These are phyloP conservation scores for Oryza punctata DNA, from an alignment of 176 grass and related monocot species.

Conservation along the genomic window DNA sequence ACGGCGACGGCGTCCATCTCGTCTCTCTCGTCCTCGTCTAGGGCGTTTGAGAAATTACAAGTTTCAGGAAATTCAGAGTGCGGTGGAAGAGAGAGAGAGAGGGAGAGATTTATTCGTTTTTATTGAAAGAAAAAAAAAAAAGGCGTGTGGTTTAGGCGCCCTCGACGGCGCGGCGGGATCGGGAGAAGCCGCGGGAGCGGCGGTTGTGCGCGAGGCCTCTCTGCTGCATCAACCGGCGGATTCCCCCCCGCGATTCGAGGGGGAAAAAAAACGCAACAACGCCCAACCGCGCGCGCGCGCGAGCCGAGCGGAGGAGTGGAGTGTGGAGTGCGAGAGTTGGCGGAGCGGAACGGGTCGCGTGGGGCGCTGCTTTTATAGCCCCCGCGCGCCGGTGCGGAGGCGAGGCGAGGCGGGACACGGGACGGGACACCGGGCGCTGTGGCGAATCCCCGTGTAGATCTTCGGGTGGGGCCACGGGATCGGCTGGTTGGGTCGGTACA, in stretches of 20 bases:
- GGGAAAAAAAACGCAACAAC: background rate
- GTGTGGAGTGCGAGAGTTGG: no score
- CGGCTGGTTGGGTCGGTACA: background rate
- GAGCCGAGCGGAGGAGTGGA: background rate
- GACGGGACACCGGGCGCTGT: no score
- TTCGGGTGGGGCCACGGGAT: background rate
- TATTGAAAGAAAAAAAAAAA: no score
- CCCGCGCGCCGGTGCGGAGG: background rate
- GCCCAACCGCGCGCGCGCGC: no score
- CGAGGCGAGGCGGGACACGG: no score
- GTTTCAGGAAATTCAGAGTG: background rate
- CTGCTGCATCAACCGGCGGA: slow-evolving; percentile 62
- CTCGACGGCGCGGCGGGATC: slow-evolving; percentile 85
- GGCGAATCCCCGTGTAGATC: no score
- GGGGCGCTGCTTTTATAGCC: slow-evolving; percentile 33
- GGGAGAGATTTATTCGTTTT: background rate
- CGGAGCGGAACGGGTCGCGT: slow-evolving; percentile 14
- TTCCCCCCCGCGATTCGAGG: background rate
- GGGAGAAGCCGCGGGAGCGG: slow-evolving; percentile 93
- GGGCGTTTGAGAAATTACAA: background rate
- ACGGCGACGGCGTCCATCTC: slow-evolving; percentile 48
- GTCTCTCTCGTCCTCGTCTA: background rate
- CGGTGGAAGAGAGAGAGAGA: no score
- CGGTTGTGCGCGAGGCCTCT: slow-evolving; percentile 67
- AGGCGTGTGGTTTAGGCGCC: slow-evolving; percentile 41